Evolutionary conservation across 2,329 filamentous ascomycete genomes (phyloP), one percentile per base, ranked within the genome.

Genomic region (Penicillium verrucosum): DNA sequence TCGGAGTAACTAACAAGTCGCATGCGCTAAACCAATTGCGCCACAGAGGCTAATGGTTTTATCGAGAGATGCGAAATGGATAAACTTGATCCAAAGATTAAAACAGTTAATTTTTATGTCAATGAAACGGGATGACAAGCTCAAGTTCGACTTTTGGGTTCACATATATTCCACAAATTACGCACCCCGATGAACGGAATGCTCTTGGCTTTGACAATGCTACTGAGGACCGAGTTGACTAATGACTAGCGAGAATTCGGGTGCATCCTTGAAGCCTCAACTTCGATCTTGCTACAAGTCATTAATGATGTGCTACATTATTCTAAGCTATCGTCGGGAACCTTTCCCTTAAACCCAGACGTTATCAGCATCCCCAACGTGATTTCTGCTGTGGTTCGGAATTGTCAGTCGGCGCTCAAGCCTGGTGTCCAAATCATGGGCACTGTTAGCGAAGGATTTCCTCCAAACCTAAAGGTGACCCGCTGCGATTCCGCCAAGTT

Each of bases 261-360:
- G 1, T 75, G 76, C 40, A 82, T 86, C 44, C 82, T 87, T 53
- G 78, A 84, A 60, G 82, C 85, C 55, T 86, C 84, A 0, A 83
- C 82, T 2, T 78, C 81, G 21, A 75, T 85, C 2, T 73, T 87
- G 23, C 71, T 87, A 18, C 81, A 83, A 60, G 80, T 87, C 47
- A 86, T 87, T 67, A 86, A 87, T 64, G 83, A 86, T 58, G 85
- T 88, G 44, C 76, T 87, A n/a, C 85, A 88, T 70, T 87, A 85
- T 65, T 86, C 84, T 10, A 87, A 86, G 61, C 75, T 86, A 6
- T 80, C 81, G 0, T 83, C 83, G 0, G 82, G 83, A n/a, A 80
- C 77, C 36, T 84, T 87, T 58, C 81, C 82, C 2, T 76, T 87
- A 51, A 81, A 76, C 46, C 69, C 81, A 14, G 82, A 84, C 61